Evolutionary conservation across 345 rosid species (phyloP), one percentile per base, ranked within the genome.

Genomic region (Cochlearia excelsa): DNA sequence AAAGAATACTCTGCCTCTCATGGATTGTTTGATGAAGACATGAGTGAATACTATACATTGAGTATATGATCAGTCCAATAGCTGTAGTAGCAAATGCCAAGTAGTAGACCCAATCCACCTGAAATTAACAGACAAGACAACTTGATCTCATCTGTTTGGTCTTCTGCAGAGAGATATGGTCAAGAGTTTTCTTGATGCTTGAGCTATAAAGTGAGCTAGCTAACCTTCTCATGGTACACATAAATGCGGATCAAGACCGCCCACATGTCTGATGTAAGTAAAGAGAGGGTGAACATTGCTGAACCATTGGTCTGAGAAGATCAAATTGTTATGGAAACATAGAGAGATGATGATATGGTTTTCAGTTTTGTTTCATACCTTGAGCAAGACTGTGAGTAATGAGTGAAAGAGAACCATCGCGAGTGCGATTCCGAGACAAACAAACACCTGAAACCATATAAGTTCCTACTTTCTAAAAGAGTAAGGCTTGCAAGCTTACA

Each of bases 231-330:
- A 39, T 84, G 88, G 78, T 87, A 93, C 42, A 83, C 86, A 53
- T 83, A 89, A 33, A 79, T 82, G 50, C 97, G 94, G 70, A 93
- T 93, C 47, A 89, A 2, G 48, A 93, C 91, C 1, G 94, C 82
- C 97, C 94, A 93, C 97, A 93, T 89, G 67, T 93, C 95, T 40
- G 97, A 82, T 44, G 99, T 86, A 30, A 93, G 82, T 74, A 93
- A 66, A 7, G 99, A 93, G 67, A 93, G 80, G 70, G 78, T 93
- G 54, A 93, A 81, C 99, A 93, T 89, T 10, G 95, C 79, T n/a
- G 99, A 67, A 4, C 99, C 95, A 59, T 45, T 93, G 28, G 75
- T 77, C 98, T 84, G 79, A 71, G 42, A n/a, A 10, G 9, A 53
- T 28, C 56, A 89, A 46, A 29, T 63, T 38, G 30, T 38, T 8